Percentiles rank a stretch among this genome's conserved stretches.
Evolutionary conservation across 305 asterid species (phyloP).

Genomic region (Solanum hybrid): DNA sequence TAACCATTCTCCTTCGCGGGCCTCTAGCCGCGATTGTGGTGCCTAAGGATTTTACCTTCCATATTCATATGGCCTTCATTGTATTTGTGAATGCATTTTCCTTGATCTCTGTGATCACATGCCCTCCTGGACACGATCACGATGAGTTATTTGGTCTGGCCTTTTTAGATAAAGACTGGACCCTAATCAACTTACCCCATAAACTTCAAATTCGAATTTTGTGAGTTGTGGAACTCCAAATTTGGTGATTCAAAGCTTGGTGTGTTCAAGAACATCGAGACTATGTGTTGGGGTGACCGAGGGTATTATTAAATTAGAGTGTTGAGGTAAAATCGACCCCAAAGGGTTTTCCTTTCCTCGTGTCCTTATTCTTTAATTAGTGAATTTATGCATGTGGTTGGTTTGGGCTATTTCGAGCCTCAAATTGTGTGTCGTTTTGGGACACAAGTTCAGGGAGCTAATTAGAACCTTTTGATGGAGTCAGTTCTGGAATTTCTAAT

Average conservation of each 20-base stretch:
- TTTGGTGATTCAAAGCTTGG: not conserved
- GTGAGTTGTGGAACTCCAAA: not conserved
- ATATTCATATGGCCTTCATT: not conserved
- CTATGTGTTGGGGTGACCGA: not conserved
- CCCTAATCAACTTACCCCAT: not conserved
- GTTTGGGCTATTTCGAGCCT: not conserved
- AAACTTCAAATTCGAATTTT: no score
- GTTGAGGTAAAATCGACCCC: not conserved
- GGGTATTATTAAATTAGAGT: not conserved
- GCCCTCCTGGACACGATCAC: not conserved
- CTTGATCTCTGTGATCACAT: not conserved
- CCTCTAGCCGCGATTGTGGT: not conserved
- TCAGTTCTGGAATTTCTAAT: no score
- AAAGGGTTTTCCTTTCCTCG: not conserved
- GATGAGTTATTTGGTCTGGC: not conserved
- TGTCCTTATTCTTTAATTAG: not conserved
- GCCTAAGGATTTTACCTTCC: not conserved
- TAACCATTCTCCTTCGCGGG: not conserved
- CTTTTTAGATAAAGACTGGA: not conserved
- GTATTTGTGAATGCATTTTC: not conserved
- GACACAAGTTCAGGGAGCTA: not conserved
- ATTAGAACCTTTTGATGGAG: not conserved
- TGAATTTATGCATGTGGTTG: not conserved
- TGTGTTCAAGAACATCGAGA: not conserved
- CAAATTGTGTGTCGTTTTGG: not conserved